Evolutionary conservation across 768 basidiomycete genomes (phyloP).

Genomic region (Leccinum subtestaceum): DNA sequence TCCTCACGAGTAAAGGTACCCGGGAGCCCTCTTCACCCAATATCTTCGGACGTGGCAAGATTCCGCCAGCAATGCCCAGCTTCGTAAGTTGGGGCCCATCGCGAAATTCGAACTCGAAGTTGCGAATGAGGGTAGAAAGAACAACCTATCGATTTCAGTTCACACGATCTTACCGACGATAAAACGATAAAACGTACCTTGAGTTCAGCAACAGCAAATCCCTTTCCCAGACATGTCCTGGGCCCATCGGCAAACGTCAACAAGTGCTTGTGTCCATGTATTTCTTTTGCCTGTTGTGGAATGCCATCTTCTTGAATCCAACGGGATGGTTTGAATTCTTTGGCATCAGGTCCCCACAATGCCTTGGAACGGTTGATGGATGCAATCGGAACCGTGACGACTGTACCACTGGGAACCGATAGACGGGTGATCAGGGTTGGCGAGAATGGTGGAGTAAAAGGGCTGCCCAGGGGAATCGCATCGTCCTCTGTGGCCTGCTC

Average conservation of each 20-base stretch:
- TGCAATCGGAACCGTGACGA: slow-evolving; percentile 42
- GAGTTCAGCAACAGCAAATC: slow-evolving; percentile 28
- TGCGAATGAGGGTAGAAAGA: slow-evolving; percentile 32
- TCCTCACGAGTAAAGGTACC: slow-evolving; percentile 11
- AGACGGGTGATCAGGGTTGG: slow-evolving; percentile 34
- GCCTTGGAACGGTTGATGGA: slow-evolving; percentile 48
- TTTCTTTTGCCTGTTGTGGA: slow-evolving; percentile 32
- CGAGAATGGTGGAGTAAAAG: slow-evolving; percentile 42
- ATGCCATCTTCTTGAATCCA: slow-evolving; percentile 46
- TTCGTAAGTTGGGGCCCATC: slow-evolving; percentile 37
- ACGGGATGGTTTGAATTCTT: slow-evolving; percentile 58
- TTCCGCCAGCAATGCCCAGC: slow-evolving; percentile 22
- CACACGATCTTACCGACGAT: neutral
- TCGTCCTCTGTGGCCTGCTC: slow-evolving; percentile 52
- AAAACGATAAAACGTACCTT: slow-evolving; percentile 14
- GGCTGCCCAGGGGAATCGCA: slow-evolving; percentile 50
- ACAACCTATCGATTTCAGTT: slow-evolving; percentile 3
- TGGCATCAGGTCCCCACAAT: slow-evolving; percentile 61
- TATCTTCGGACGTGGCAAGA: slow-evolving; percentile 37
- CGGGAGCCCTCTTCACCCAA: slow-evolving; percentile 15
- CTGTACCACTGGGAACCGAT: slow-evolving; percentile 45
- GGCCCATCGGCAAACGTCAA: slow-evolving; percentile 32
- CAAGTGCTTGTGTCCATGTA: slow-evolving; percentile 28
- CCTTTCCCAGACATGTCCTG: slow-evolving; percentile 27
- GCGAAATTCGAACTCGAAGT: slow-evolving; percentile 33